phyloP scores from a whole-genome alignment of 768 basidiomycete genomes.

The Cytidiella melzeri region DNA sequence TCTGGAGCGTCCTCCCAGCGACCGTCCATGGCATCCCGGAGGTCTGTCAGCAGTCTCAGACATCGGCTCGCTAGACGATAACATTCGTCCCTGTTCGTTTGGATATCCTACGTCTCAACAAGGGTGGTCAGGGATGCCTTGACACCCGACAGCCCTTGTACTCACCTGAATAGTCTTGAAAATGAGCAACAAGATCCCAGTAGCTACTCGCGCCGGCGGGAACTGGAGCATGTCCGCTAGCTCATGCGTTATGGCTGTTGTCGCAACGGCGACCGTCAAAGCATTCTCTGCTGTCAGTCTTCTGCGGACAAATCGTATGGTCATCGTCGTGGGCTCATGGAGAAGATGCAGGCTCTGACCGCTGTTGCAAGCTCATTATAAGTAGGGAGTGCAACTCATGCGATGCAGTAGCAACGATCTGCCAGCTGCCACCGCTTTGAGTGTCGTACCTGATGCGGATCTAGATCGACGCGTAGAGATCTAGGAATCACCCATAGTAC shows the following conservation, averaged over 20 bases:
- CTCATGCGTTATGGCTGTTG: slow-evolving; percentile 26
- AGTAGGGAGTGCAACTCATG: too few species aligned
- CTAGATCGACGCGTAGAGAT: too few species aligned
- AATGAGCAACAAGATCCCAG: slow-evolving; percentile 36
- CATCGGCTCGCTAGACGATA: slow-evolving; percentile 35
- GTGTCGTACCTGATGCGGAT: too few species aligned
- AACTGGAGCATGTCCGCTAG: slow-evolving; percentile 32
- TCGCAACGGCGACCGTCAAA: slow-evolving; percentile 26
- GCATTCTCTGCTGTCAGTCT: slow-evolving; percentile 22
- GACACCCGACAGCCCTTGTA: not conserved
- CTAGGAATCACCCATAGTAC: too few species aligned
- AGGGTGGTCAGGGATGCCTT: not conserved
- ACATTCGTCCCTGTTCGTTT: slow-evolving; percentile 36
- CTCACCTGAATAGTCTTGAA: slow-evolving; percentile 41
- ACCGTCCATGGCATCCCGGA: slow-evolving; percentile 40
- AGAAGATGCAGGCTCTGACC: not conserved
- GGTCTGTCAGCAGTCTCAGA: slow-evolving; percentile 35
- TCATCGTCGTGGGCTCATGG: slow-evolving; percentile 3
- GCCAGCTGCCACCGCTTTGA: not conserved
- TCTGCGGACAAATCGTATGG: slow-evolving; percentile 12
- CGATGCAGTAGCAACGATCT: not conserved
- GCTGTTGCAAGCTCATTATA: too few species aligned
- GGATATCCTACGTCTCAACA: slow-evolving; percentile 17
- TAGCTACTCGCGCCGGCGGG: slow-evolving; percentile 37
- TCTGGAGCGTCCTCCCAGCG: slow-evolving; percentile 38